Conservation (phyloP, 305 asterid species). For the Andrographis paniculata region DNA sequence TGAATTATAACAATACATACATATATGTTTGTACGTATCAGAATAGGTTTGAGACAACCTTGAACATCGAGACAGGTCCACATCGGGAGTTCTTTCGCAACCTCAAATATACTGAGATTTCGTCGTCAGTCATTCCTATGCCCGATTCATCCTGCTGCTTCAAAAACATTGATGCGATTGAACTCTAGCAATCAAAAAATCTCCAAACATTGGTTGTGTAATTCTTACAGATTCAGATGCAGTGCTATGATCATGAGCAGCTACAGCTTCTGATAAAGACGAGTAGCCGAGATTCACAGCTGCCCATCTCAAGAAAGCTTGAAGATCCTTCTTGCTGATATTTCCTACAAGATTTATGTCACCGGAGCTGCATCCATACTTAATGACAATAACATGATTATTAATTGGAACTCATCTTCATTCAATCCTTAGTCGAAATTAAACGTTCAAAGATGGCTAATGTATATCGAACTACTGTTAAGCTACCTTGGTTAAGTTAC, state of each 20-base stretch:
- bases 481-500: slow-evolving; percentile 95
- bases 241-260: slow-evolving; percentile 63
- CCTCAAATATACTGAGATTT: slow-evolving; percentile 89
- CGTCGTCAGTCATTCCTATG: slow-evolving; percentile 98
- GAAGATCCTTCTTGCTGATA: slow-evolving; percentile 86
- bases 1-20: not conserved
- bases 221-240: not conserved
- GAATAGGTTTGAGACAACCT: slow-evolving; percentile 36
- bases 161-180: not conserved
- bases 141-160: slow-evolving; percentile 92
- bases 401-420: not conserved
- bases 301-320: slow-evolving; percentile 85
- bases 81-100: slow-evolving; percentile 91
- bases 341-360: slow-evolving; percentile 97
- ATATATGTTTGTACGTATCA: not conserved
- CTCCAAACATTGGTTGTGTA: too few species aligned
- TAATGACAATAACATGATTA: slow-evolving; percentile 18
- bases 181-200: too few species aligned
- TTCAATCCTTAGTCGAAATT: slow-evolving; percentile 11
- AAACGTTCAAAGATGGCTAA: slow-evolving; percentile 5
- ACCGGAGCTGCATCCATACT: slow-evolving; percentile 98
- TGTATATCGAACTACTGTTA: too few species aligned
- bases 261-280: slow-evolving; percentile 84
- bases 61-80: slow-evolving; percentile 96
- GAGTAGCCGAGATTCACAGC: slow-evolving; percentile 73